phyloP scores from a whole-genome alignment of 768 basidiomycete species.

The Russula lepida region DNA sequence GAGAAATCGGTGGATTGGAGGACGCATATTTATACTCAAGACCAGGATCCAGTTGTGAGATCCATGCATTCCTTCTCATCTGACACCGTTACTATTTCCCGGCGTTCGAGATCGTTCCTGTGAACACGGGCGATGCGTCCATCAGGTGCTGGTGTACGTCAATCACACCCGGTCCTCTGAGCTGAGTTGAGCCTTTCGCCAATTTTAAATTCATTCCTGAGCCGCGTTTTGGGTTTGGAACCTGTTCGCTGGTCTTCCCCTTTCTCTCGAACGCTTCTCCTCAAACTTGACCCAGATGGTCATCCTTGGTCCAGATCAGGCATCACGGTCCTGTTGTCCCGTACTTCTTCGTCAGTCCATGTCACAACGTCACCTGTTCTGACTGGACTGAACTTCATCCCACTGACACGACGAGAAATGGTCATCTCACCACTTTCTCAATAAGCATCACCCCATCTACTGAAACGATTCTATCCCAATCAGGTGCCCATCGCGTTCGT shows the following conservation, averaged over 20 bases:
- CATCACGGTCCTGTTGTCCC: neutral
- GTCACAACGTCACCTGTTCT: conserved; percentile 9
- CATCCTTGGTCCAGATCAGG: neutral
- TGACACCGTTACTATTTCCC: neutral
- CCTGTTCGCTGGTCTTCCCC: neutral
- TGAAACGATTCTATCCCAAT: neutral
- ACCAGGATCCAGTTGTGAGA: neutral
- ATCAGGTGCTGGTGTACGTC: neutral
- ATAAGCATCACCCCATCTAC: neutral
- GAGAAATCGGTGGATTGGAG: neutral
- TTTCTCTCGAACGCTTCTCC: neutral
- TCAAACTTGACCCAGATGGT: neutral
- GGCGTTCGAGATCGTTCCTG: neutral
- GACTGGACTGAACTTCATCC: neutral
- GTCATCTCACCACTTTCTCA: neutral
- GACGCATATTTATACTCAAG: conserved; percentile 14
- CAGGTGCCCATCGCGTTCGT: neutral
- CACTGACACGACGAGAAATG: neutral
- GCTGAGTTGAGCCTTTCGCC: neutral
- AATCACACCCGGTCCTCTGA: neutral
- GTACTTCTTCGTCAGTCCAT: conserved; percentile 4
- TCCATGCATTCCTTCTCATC: conserved; percentile 7
- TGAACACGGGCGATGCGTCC: neutral
- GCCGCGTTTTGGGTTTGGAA: neutral
- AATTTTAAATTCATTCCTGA: conserved; percentile 10